Base-by-base conservation (phyloP, 345 rosid species). In the Bruguiera gymnorhiza region DNA sequence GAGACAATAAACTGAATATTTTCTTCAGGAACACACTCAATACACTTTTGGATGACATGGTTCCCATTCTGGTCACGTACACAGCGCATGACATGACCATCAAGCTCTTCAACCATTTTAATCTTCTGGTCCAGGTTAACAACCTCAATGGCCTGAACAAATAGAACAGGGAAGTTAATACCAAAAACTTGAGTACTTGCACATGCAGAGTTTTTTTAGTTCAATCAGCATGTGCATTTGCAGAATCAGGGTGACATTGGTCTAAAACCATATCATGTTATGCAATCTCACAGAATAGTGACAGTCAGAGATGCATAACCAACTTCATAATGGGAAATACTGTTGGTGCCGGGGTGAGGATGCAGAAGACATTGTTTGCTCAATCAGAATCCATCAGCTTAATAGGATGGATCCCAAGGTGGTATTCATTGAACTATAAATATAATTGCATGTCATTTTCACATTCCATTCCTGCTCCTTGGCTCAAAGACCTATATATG, bases 1-100 rank as follows among this genome's bases (percentile, higher is more conserved):
- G 85, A 79, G 48, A 93, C 86, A 67, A 93, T 86, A 65, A 91
- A 93, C 62, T 87, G 84, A 61, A 93, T 89, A 29, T 87, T 83
- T 52, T 91, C 98, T 81, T 91, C 98, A 63, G 98, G 97, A 21
- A 93, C 81, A 67, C 98, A 89, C 75, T 93, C 98, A 16, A 93
- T 91, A 74, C 98, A 93, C 86, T 93, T 93, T 78, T 93, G 98
- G 76, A 93, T 87, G 43, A 93, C 98, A 71, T 93, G 98, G 82
- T 93, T 93, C 71, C 98, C 98, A 59, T 93, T 93, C 87, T 93
- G 98, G 83, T 93, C 98, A 20, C 92, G 96, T 18, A 93, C 98
- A 21, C 96, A 93, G 53, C 96, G 94, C 98, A 93, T 88, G 10
- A 93, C 82, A 70, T 93, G 87, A 65, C 98, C 90, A 60, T 93